Conservation (phyloP, 2,329 filamentous ascomycete species). For the Incumbomyces delicatus region DNA sequence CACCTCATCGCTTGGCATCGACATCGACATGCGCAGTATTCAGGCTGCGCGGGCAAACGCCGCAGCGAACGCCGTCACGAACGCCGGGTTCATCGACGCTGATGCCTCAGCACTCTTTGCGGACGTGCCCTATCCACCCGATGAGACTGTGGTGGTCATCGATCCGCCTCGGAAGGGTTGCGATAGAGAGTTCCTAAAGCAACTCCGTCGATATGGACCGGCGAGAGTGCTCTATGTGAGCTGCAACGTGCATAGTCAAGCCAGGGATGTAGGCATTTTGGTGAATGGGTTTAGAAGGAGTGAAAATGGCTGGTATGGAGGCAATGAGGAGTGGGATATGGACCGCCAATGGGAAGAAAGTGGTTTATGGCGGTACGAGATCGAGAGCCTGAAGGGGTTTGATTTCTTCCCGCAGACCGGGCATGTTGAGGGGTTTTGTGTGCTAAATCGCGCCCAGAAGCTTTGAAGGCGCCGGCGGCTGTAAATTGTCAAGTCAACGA, state of each 20-base stretch:
- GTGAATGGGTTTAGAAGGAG: constrained; percentile 52
- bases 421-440: constrained; percentile 57
- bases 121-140: constrained; percentile 59
- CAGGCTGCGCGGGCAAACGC: constrained; percentile 71
- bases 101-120: constrained; percentile 79
- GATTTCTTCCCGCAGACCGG: constrained; percentile 92
- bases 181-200: constrained; percentile 70
- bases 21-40: constrained; percentile 74
- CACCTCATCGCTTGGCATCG: constrained; percentile 72
- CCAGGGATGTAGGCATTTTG: constrained; percentile 78
- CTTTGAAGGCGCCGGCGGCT: no score
- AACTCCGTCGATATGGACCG: constrained; percentile 70
- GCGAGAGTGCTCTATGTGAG: constrained; percentile 83
- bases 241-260: constrained; percentile 97
- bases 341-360: constrained; percentile 25
- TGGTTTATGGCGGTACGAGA: constrained; percentile 53
- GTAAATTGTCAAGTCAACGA: no score
- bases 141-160: constrained; percentile 85
- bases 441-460: constrained; percentile 42
- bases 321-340: constrained; percentile 21
- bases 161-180: constrained; percentile 96
- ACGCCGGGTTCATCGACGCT: constrained; percentile 77
- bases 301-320: constrained; percentile 28
- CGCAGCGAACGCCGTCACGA: constrained; percentile 60
- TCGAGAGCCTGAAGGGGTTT: constrained; percentile 85